These are phyloP conservation scores for Linnemannia zychae DNA, from an alignment of 192 early-diverging fungal species.

Conservation along the genomic window DNA sequence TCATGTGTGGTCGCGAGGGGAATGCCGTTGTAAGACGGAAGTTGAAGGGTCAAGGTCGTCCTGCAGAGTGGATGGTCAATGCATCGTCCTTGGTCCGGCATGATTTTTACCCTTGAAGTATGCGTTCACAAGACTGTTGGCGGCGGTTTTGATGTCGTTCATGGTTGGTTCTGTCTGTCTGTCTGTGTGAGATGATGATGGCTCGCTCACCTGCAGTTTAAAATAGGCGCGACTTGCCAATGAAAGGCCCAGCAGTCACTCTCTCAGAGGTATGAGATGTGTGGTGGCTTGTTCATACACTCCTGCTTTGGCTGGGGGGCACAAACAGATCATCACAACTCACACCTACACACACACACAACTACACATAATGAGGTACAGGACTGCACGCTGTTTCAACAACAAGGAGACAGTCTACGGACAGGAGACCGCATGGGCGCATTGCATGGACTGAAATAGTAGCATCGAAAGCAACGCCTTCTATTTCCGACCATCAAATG, in stretches of 20 bases:
- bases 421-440: not conserved
- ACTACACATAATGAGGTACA: slow-evolving; percentile 18
- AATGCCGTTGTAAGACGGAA: not conserved
- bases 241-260: slow-evolving; percentile 1
- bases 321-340: not conserved
- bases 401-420: not conserved
- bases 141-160: slow-evolving; percentile 43
- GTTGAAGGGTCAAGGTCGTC: not conserved
- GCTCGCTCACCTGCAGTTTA: not conserved
- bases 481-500: not conserved
- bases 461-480: not conserved
- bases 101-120: slow-evolving; percentile 39
- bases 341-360: not conserved
- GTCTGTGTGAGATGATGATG: slow-evolving; percentile 24
- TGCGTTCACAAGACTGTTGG: slow-evolving; percentile 30
- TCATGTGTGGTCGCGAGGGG: not conserved
- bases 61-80: not conserved
- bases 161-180: slow-evolving; percentile 6
- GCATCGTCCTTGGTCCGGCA: not conserved
- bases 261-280: not conserved
- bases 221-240: not conserved
- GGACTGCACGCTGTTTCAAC: not conserved
- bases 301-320: not conserved
- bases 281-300: not conserved
- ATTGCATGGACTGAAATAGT: not conserved